Evolutionary conservation across 2,329 filamentous ascomycete genomes (phyloP).

Genomic region (Dothideomycetidae sp.): DNA sequence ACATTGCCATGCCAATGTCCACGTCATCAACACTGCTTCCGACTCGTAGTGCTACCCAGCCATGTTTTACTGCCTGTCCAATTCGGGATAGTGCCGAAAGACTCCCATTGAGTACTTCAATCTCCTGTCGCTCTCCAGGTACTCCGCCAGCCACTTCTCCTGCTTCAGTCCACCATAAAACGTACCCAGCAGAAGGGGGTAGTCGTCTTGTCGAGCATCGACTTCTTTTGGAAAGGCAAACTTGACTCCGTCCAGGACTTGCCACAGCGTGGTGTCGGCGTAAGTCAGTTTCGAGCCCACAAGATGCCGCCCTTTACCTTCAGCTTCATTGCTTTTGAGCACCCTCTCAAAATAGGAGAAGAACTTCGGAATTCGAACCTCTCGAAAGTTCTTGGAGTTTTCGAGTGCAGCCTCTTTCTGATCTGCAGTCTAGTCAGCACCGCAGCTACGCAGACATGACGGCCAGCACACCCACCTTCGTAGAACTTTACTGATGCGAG

Average conservation of each 20-base stretch:
- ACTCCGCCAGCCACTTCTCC: conserved; percentile 50
- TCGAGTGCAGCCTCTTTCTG: conserved; percentile 54
- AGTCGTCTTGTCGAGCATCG: conserved; percentile 42
- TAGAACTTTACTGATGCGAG: conserved; percentile 47
- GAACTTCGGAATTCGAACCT: conserved; percentile 55
- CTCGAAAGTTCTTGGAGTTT: conserved; percentile 43
- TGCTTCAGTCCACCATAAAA: conserved; percentile 51
- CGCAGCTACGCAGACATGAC: conserved; percentile 1
- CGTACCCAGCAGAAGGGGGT: conserved; percentile 43
- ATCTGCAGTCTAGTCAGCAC: conserved; percentile 27
- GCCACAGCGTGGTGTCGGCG: conserved; percentile 61
- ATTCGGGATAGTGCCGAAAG: conserved; percentile 58
- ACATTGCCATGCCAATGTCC: too few relatives aligned
- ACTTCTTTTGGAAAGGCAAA: conserved; percentile 60
- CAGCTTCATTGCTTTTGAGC: conserved; percentile 42
- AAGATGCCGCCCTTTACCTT: conserved; percentile 47
- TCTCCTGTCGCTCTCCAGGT: conserved; percentile 52
- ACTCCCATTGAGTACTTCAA: conserved; percentile 49
- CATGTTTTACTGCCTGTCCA: conserved; percentile 41
- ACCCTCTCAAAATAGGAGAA: conserved; percentile 56
- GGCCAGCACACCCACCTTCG: conserved; percentile 28
- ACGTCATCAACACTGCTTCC: too few relatives aligned
- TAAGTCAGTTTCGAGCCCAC: conserved; percentile 52
- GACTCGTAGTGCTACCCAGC: too few relatives aligned
- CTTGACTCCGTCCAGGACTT: conserved; percentile 42